Percentiles rank a stretch among this genome's conserved stretches.
Evolutionary conservation across 768 basidiomycete species (phyloP).

Genomic region (Termitomyces sp.): DNA sequence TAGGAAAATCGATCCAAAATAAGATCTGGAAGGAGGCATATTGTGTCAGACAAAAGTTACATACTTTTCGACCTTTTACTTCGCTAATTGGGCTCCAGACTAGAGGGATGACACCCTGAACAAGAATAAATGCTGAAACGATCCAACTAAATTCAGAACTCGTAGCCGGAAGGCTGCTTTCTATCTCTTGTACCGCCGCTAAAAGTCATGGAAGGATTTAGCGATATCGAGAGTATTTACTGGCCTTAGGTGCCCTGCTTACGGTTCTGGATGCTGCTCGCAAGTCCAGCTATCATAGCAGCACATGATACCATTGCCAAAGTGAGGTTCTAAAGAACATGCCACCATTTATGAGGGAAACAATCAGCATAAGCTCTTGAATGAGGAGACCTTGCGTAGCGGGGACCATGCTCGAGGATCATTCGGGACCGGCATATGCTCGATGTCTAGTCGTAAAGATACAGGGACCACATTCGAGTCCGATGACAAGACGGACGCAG

Average conservation of each 20-base stretch:
- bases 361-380: neutral
- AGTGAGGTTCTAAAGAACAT: conserved; percentile 31
- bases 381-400: conserved; percentile 41
- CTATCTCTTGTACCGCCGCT: conserved; percentile 64
- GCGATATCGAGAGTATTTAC: neutral
- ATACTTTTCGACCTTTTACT: conserved; percentile 68
- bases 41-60: conserved; percentile 5
- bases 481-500: neutral
- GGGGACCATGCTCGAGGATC: conserved; percentile 59
- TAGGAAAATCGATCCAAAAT: conserved; percentile 12
- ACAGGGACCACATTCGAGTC: conserved; percentile 1
- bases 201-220: neutral
- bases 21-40: neutral
- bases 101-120: conserved; percentile 65
- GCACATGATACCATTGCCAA: conserved; percentile 45
- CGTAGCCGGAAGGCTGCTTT: conserved; percentile 53
- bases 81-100: conserved; percentile 70
- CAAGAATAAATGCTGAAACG: conserved; percentile 64
- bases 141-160: conserved; percentile 58
- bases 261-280: conserved; percentile 63
- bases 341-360: neutral
- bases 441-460: conserved; percentile 31
- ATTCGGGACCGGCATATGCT: conserved; percentile 48
- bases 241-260: conserved; percentile 12
- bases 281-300: conserved; percentile 53